Evolutionary conservation across 371 early-diverging fungal genomes (phyloP), one percentile per base, ranked within the genome.

Genomic region (Mortierella sp.): DNA sequence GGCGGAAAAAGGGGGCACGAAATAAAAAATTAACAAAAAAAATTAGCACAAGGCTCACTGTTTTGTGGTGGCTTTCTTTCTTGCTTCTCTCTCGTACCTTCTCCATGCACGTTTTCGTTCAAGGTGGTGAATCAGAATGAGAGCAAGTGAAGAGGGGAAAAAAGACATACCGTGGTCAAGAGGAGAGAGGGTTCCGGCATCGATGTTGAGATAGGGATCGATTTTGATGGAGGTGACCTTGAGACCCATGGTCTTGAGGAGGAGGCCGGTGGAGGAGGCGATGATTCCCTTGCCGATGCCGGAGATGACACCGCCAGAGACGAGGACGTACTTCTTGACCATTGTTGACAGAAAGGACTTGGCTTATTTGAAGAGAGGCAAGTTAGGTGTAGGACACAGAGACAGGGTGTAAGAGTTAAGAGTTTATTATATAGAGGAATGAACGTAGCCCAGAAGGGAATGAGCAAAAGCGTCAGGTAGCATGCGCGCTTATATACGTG

Each of bases 231-330:
- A 95, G 58, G 99, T 98, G 35, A 99, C 99, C 56, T 93, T 91
- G 78, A 98, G 91, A 29, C 99, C 99, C 75, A 94, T 90, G 41
- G 97, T 95, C 90, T 98, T 97, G 76, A 99, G 93, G 65, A 99
- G 91, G 60, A 97, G 91, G 73, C 99, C 99, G 32, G 99, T 97
- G 49, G 97, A 97, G 71, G 99, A 97, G 43, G 99, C 98, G 90
- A 99, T 97, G 76, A 99, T 98, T 71, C 99, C 99, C 91, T 99
- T 99, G 82, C 99, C 99, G 87, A 99, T 98, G 73, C 99, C 99
- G 68, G 99, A 99, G 87, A 99, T 98, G 79, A 99, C 99, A 88
- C 99, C 99, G 75, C 99, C 99, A 77, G 97, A 97, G 65, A 99
- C 98, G 87, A 99, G 88, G 80, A 99, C 97, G 93, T 98, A 99